Percentiles rank a stretch among this genome's conserved stretches.
Evolutionary conservation across 306 rosid species (phyloP).

Genomic region (Quercus ilex): DNA sequence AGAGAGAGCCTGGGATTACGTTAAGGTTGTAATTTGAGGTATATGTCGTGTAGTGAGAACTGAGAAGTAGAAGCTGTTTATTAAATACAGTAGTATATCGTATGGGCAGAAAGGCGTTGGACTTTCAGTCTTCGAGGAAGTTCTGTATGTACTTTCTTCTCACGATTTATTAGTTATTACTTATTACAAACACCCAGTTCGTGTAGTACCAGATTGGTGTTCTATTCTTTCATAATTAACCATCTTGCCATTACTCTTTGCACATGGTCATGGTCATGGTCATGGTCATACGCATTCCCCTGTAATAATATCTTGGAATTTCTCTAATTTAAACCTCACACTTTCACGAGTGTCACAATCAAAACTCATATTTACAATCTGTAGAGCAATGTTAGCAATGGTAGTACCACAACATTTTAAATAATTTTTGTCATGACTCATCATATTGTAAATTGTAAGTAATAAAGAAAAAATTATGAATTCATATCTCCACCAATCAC

Average conservation of each 20-base stretch:
- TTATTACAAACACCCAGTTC: background rate
- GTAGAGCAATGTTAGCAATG: no score
- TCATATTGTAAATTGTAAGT: accelerated
- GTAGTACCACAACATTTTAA: no score
- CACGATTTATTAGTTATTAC: background rate
- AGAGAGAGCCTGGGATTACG: background rate
- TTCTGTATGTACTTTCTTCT: background rate
- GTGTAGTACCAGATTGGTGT: background rate
- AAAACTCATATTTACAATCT: no score
- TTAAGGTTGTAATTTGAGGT: background rate
- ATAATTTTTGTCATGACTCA: no score
- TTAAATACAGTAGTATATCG: background rate
- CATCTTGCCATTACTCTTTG: background rate
- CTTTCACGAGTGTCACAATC: no score
- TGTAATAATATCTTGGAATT: background rate
- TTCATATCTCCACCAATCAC: accelerated
- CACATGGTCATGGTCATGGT: no score
- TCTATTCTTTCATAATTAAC: background rate
- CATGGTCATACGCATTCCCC: background rate
- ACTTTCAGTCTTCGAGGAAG: conserved; percentile 15
- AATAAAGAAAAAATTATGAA: no score
- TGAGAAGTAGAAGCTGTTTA: background rate
- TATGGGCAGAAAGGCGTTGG: conserved; percentile 9
- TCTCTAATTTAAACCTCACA: no score
- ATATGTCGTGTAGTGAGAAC: background rate